A percentile compares a stretch with the other conserved stretches of the same genome.
These are phyloP conservation scores for Lactarius trivialis DNA, from an alignment of 768 basidiomycete species.

Conservation along the genomic window DNA sequence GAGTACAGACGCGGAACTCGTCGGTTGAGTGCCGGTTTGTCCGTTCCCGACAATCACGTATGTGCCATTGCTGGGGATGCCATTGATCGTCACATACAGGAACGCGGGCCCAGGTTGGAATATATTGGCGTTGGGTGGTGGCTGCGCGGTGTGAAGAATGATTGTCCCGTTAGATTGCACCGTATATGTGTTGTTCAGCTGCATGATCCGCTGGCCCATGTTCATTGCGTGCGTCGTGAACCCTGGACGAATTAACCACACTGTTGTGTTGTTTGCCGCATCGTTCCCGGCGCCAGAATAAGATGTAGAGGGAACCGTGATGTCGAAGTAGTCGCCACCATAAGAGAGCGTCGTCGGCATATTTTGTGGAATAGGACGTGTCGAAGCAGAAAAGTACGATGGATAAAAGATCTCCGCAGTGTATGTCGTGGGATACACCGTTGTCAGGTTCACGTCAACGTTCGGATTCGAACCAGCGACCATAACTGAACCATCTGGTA, in stretches of 20 bases:
- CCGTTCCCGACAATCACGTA: slow-evolving; percentile 78
- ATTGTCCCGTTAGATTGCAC: slow-evolving; percentile 74
- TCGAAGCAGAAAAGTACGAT: slow-evolving; percentile 65
- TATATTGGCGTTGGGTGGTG: slow-evolving; percentile 77
- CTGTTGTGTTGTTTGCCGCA: slow-evolving; percentile 66
- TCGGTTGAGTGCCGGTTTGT: slow-evolving; percentile 64
- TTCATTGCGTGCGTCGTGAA: slow-evolving; percentile 85
- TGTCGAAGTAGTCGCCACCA: slow-evolving; percentile 75
- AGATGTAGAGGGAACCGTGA: slow-evolving; percentile 58
- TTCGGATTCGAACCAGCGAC: slow-evolving; percentile 94
- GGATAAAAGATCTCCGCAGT: slow-evolving; percentile 89
- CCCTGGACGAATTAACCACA: slow-evolving; percentile 77
- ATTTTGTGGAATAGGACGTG: slow-evolving; percentile 63
- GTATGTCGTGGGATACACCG: slow-evolving; percentile 70
- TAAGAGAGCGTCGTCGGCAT: slow-evolving; percentile 74
- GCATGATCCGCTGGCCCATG: slow-evolving; percentile 76
- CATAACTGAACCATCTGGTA: slow-evolving; percentile 80
- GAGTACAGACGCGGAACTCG: slow-evolving; percentile 36
- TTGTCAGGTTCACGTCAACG: slow-evolving; percentile 63
- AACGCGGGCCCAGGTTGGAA: slow-evolving; percentile 87
- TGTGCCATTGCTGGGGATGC: slow-evolving; percentile 76
- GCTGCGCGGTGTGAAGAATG: slow-evolving; percentile 72
- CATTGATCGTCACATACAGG: slow-evolving; percentile 75
- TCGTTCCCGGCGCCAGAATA: slow-evolving; percentile 63
- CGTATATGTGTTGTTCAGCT: slow-evolving; percentile 82